Base-by-base conservation (phyloP, 2,329 filamentous ascomycete genomes). In the Capronia epimyces region DNA sequence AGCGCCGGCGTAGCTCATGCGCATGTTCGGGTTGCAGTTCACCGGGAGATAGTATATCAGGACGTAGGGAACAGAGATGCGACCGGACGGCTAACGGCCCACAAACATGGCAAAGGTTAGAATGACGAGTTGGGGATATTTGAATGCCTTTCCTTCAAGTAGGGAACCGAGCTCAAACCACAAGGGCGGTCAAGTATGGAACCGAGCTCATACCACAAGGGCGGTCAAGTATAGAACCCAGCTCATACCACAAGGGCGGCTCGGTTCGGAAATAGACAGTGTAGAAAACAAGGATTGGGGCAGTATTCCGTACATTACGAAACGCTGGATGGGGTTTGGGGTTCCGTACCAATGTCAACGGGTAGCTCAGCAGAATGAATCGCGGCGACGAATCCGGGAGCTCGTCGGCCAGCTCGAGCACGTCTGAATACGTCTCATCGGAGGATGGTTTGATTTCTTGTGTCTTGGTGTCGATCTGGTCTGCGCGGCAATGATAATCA, bases 1-100 rank as follows among this genome's bases (percentile, higher is more conserved):
- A 37, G 93, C 93, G 32, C 90, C 87, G 24, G 93, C 93, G 68
- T 97, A 98, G 66, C 93, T 75, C 93, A 97, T 97, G 61, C 88
- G 82, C 65, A 86, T 75, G 65, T 90, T 87, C 60, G 79, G 81
- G 67, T 95, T 96, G 72, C 88, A 93, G 43, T 91, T 96, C 45
- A 84, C 86, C 6, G 93, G 93, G 18, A 97, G 82, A 72, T 95
- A 97, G 75, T 95, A 96, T 18, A 98, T 73, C 67, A 97, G 81
- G 41, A 96, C 89, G 67, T 98, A 98, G 8, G 93, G 93, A 2
- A 95, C 89, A 3, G 88, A 86, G 37, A 89, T 69, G 22, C 93
- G 83, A 50, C 93, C 93, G 46, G 87, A 89, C 39, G 83, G 75
- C 88, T 94, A 59, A n/a, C n/a, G n/a, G n/a, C n/a, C n/a, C n/a